These are phyloP conservation scores for Mikania micrantha DNA, from an alignment of 129 eudicot genomes.

Conservation along the genomic window DNA sequence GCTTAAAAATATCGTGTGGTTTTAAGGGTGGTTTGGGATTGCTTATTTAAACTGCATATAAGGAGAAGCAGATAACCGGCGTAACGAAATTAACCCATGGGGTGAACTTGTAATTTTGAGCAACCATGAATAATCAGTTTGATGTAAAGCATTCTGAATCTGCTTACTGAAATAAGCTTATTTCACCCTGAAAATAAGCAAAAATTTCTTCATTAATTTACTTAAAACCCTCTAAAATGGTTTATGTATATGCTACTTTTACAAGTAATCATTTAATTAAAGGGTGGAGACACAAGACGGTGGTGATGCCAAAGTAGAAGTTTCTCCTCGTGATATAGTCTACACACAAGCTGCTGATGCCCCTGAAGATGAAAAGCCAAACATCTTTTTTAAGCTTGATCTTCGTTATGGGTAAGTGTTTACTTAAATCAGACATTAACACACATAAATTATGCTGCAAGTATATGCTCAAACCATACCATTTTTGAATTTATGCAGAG, in stretches of 20 bases:
- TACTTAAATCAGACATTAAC: not conserved
- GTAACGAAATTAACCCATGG: not conserved
- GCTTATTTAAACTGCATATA: not conserved
- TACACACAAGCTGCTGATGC: slow-evolving; percentile 85
- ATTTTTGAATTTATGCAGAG: slow-evolving; percentile 41
- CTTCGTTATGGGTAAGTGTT: slow-evolving; percentile 84
- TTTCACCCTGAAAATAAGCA: not conserved
- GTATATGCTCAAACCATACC: not conserved
- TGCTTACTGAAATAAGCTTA: not conserved
- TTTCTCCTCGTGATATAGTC: slow-evolving; percentile 90
- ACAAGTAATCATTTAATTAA: slow-evolving; percentile 10
- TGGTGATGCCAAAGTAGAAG: slow-evolving; percentile 94
- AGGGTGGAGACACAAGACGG: slow-evolving; percentile 99
- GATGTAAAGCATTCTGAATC: not conserved
- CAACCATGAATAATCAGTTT: not conserved
- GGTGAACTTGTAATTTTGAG: not conserved
- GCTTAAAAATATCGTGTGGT: not conserved
- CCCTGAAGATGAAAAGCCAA: slow-evolving; percentile 60
- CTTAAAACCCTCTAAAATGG: not conserved
- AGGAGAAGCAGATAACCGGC: not conserved
- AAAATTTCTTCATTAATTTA: not conserved
- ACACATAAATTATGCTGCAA: not conserved
- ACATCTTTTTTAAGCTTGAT: slow-evolving; percentile 71
- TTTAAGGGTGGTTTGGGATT: not conserved
- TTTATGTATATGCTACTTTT: not conserved